Conservation (phyloP, 805 yeast species). For the Starmerella scarabaei region DNA sequence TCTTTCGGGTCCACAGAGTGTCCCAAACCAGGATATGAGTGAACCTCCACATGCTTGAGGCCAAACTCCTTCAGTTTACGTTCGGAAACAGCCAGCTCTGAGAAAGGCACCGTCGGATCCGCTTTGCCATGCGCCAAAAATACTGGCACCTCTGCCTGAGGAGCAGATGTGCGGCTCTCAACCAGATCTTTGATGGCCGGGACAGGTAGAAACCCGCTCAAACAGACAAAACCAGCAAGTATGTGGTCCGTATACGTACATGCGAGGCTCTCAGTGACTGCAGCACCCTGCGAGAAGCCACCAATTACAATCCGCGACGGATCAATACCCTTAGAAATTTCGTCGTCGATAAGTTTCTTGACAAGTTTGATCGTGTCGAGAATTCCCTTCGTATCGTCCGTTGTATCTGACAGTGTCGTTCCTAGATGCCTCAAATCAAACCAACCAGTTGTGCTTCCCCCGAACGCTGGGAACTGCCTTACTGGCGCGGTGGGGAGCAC, state of each 20-base stretch:
- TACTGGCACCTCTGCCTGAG: constrained; percentile 54
- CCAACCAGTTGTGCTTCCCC: constrained; percentile 65
- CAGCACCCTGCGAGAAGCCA: constrained; percentile 93
- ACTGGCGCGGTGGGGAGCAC: constrained; percentile 86
- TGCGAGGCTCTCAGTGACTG: constrained; percentile 40
- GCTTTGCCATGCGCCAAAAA: constrained; percentile 80
- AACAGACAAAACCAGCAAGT: constrained; percentile 62
- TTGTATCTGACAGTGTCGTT: constrained; percentile 4
- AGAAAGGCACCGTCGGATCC: constrained; percentile 50
- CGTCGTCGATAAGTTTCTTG: constrained; percentile 25
- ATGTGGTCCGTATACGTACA: constrained; percentile 29
- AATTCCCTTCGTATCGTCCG: constrained; percentile 31
- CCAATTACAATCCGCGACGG: constrained; percentile 61
- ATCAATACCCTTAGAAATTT: constrained; percentile 27
- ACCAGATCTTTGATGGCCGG: constrained; percentile 13
- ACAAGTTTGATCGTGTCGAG: constrained; percentile 24
- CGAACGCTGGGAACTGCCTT: constrained; percentile 49
- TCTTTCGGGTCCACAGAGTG: constrained; percentile 64
- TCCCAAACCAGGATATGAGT: constrained; percentile 47
- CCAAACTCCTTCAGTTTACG: constrained; percentile 29
- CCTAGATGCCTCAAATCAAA: constrained; percentile 47
- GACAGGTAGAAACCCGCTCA: constrained; percentile 59
- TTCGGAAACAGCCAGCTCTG: constrained; percentile 26
- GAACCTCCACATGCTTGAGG: constrained; percentile 32
- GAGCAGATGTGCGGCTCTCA: constrained; percentile 16